Conservation (phyloP, 148 eudicot genomes). For the Agrostemma githago region DNA sequence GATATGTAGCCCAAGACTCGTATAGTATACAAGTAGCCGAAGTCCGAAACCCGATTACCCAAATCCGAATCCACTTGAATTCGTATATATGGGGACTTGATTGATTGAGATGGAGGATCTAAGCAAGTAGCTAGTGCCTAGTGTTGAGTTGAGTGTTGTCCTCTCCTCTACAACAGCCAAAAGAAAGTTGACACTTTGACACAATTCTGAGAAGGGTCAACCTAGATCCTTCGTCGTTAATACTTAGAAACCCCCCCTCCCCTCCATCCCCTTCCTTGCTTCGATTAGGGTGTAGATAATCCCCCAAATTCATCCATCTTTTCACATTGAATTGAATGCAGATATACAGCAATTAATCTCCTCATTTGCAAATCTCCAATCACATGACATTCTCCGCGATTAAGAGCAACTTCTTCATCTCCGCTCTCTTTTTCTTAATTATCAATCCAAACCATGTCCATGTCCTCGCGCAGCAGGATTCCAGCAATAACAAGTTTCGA, state of each 20-base stretch:
- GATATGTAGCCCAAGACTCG: no score
- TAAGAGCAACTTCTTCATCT: constrained; percentile 26
- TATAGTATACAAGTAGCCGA: no score
- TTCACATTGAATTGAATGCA: not conserved
- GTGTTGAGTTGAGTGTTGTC: no score
- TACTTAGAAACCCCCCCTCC: not conserved
- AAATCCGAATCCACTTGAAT: no score
- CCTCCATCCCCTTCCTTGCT: not conserved
- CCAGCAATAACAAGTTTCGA: constrained; percentile 60
- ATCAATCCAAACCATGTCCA: constrained; percentile 27
- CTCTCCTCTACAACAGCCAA: not conserved
- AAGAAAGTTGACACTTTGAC: not conserved
- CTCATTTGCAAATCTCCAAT: constrained; percentile 3
- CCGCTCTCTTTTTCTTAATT: constrained; percentile 25
- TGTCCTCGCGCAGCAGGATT: constrained; percentile 35
- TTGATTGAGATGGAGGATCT: no score
- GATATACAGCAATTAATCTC: not conserved
- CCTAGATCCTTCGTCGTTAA: constrained; percentile 2
- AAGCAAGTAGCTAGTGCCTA: no score
- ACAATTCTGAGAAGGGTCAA: not conserved
- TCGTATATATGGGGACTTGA: no score
- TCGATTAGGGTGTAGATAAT: not conserved
- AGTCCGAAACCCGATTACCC: no score
- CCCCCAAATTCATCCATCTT: not conserved
- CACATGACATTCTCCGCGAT: constrained; percentile 38